A percentile compares a stretch with the other conserved stretches of the same genome.
phyloP scores from a whole-genome alignment of 257 asterid species.

The Galeopsis tetrahit region DNA sequence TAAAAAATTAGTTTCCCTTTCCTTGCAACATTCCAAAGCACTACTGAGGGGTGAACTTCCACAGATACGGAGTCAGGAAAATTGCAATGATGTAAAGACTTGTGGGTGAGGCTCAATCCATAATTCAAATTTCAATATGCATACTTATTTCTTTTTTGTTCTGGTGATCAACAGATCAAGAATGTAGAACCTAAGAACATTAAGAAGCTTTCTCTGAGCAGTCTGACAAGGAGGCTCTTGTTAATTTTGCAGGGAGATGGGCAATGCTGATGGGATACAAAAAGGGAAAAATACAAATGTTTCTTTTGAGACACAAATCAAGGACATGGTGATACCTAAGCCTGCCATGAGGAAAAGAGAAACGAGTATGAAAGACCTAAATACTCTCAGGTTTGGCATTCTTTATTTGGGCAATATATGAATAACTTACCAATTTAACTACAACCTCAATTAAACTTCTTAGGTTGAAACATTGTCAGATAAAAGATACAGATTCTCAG shows the following conservation, averaged over 20 bases:
- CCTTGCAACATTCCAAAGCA: conserved; percentile 46
- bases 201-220: conserved; percentile 12
- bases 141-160: conserved; percentile 15
- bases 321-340: conserved; percentile 36
- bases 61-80: conserved; percentile 46
- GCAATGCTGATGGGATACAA: conserved; percentile 32
- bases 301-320: conserved; percentile 32
- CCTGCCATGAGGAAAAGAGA: conserved; percentile 38
- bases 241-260: conserved; percentile 39
- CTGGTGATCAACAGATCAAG: conserved; percentile 25
- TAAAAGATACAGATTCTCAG: conserved; percentile 14
- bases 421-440: conserved; percentile 8
- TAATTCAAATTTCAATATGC: conserved; percentile 24
- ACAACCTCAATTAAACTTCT: background rate
- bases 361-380: conserved; percentile 35
- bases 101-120: conserved; percentile 48
- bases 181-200: conserved; percentile 16
- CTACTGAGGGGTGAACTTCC: conserved; percentile 43
- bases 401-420: conserved; percentile 23
- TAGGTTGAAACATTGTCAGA: conserved; percentile 4
- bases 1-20: conserved; percentile 40
- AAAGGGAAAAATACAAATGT: conserved; percentile 31
- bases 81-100: conserved; percentile 38
- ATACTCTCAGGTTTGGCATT: conserved; percentile 50
- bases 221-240: conserved; percentile 33